Conservation (phyloP, 192 early-diverging fungal genomes). For the Chytriomyces sp. region DNA sequence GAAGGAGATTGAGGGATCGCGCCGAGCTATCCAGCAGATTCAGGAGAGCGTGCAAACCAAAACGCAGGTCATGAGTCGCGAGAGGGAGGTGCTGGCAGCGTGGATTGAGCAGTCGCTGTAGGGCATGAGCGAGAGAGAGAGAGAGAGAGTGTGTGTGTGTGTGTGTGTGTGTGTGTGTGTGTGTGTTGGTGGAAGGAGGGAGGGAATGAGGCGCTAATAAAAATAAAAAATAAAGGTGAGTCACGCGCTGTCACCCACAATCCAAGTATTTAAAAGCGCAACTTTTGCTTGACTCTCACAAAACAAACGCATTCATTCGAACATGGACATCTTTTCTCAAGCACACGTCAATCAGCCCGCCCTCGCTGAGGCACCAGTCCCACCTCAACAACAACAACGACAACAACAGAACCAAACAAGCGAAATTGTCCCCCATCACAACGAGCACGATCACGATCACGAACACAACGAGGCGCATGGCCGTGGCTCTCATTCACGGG, state of each 20-base stretch:
- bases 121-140: too few species aligned
- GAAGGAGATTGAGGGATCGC: constrained; percentile 25
- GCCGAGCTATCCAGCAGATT: constrained; percentile 9
- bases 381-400: too few species aligned
- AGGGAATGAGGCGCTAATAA: not conserved
- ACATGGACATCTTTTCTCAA: constrained; percentile 21
- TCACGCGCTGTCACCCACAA: not conserved
- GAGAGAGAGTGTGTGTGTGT: too few species aligned
- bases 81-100: constrained; percentile 24
- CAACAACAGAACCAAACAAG: not conserved
- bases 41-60: constrained; percentile 24
- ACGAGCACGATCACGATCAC: not conserved
- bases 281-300: not conserved
- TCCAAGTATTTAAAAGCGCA: not conserved
- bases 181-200: too few species aligned
- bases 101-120: constrained; percentile 6
- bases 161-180: too few species aligned
- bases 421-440: constrained; percentile 19
- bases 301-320: not conserved
- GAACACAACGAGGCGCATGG: constrained; percentile 19
- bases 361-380: not conserved
- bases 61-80: constrained; percentile 7
- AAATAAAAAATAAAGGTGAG: not conserved
- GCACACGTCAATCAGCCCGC: not conserved
- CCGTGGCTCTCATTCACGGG: not conserved